Evolutionary conservation across 202 grass and related monocot genomes (phyloP).

Genomic region (Dendrocalamus latiflorus): DNA sequence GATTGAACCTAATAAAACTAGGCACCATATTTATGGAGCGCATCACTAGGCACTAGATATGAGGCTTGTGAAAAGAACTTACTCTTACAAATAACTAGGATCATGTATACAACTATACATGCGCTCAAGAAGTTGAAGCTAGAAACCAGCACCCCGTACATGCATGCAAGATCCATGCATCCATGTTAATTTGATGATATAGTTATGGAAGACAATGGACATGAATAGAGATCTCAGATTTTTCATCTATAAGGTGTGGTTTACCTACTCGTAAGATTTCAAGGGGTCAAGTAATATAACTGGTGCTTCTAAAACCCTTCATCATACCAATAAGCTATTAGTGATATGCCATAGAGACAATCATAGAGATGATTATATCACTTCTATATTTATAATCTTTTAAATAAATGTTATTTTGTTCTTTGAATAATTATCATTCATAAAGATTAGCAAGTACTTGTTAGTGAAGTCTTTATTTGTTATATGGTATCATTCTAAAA

Average conservation of each 20-base stretch:
- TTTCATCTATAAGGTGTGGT: neutral
- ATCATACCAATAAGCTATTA: neutral
- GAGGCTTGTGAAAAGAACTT: neutral
- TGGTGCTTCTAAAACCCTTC: neutral
- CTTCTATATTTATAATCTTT: too few species aligned
- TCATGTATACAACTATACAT: neutral
- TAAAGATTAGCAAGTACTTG: too few species aligned
- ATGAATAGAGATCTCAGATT: neutral
- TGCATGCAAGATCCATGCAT: neutral
- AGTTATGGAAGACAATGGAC: neutral
- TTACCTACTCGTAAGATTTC: neutral
- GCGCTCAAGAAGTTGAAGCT: neutral
- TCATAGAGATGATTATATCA: too few species aligned
- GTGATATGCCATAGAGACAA: too few species aligned
- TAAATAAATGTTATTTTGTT: too few species aligned
- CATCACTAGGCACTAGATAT: neutral
- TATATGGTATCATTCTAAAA: too few species aligned
- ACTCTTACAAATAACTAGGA: neutral
- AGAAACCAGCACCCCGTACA: neutral
- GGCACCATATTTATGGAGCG: neutral
- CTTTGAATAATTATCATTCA: too few species aligned
- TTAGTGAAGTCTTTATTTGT: too few species aligned
- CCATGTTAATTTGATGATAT: neutral
- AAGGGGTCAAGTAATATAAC: neutral
- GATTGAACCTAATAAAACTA: neutral